Evolutionary conservation across 345 rosid genomes (phyloP).

Genomic region (Pugionium cornutum): DNA sequence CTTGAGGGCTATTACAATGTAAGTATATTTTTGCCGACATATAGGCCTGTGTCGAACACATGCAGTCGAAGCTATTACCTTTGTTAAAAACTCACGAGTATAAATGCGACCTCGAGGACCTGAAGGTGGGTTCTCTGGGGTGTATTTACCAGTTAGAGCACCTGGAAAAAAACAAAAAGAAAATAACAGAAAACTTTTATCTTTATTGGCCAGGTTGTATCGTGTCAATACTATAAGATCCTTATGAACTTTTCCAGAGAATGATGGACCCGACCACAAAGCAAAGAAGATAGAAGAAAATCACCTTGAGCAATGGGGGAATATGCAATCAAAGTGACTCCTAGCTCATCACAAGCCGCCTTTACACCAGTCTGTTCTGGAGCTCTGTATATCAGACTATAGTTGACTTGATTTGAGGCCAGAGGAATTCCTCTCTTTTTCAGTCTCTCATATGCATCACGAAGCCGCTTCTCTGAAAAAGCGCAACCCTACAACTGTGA

Average conservation of each 20-base stretch:
- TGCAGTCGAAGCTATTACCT: slow-evolving; percentile 45
- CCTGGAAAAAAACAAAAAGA: slow-evolving; percentile 46
- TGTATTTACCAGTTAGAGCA: slow-evolving; percentile 91
- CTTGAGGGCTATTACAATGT: neutral
- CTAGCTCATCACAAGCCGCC: slow-evolving; percentile 90
- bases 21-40: neutral
- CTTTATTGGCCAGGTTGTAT: slow-evolving; percentile 20
- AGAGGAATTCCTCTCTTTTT: slow-evolving; percentile 88
- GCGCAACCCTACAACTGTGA: neutral
- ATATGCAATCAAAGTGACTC: slow-evolving; percentile 90
- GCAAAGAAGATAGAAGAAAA: slow-evolving; percentile 18
- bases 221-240: neutral
- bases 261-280: slow-evolving; percentile 3
- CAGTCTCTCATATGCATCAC: slow-evolving; percentile 73
- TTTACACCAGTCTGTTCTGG: slow-evolving; percentile 91
- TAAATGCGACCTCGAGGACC: slow-evolving; percentile 86
- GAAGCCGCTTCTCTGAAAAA: slow-evolving; percentile 70
- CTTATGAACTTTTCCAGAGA: slow-evolving; percentile 8
- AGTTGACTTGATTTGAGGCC: slow-evolving; percentile 96
- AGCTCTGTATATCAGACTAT: slow-evolving; percentile 83
- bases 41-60: slow-evolving; percentile 2
- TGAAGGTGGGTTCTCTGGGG: slow-evolving; percentile 76
- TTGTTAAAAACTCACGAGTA: slow-evolving; percentile 67
- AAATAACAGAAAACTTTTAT: neutral
- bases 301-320: slow-evolving; percentile 95